These are phyloP conservation scores for Yarrowia sp. DNA, from an alignment of 805 yeast species.

Conservation along the genomic window DNA sequence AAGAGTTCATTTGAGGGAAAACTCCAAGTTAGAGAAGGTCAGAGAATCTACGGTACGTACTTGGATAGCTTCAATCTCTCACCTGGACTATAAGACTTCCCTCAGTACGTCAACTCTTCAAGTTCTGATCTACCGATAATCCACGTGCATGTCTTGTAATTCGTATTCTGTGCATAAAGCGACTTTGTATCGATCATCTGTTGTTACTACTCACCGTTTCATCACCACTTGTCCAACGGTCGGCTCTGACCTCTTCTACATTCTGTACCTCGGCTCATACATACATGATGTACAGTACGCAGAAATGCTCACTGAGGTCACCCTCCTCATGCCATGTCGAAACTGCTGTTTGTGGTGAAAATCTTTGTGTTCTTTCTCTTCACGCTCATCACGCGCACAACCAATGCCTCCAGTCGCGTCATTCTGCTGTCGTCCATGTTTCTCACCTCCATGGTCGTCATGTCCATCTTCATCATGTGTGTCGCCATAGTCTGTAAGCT, in stretches of 20 bases:
- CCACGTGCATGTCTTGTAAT: not conserved
- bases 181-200: too few species aligned
- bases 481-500: not conserved
- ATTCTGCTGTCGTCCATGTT: not conserved
- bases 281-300: too few species aligned
- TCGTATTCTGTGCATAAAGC: not conserved
- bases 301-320: not conserved
- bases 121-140: too few species aligned
- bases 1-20: too few species aligned
- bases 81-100: too few species aligned
- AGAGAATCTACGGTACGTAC: too few species aligned
- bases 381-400: not conserved
- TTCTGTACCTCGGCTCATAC: not conserved
- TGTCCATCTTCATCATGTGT: not conserved
- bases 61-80: too few species aligned
- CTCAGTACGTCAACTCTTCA: too few species aligned
- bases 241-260: too few species aligned
- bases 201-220: too few species aligned
- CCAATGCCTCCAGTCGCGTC: not conserved
- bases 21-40: too few species aligned
- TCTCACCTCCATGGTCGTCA: slow-evolving; percentile 7
- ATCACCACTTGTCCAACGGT: too few species aligned
- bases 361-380: not conserved
- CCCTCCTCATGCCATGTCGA: not conserved
- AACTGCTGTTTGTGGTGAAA: not conserved